phyloP scores from a whole-genome alignment of 495 filamentous ascomycete species.

The Bryoglossum gracile region DNA sequence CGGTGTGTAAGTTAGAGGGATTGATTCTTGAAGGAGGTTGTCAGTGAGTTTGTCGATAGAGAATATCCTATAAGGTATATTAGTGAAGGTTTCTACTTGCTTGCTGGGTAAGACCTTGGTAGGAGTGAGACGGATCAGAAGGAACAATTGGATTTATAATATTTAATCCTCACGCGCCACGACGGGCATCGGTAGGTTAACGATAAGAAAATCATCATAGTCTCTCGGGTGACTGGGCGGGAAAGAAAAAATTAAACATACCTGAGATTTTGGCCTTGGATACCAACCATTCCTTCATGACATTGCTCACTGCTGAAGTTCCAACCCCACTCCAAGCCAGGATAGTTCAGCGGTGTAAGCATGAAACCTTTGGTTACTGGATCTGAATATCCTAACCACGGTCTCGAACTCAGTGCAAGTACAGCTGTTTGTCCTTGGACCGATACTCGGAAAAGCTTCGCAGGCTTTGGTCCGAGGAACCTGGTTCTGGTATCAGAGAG shows the following conservation, averaged over 20 bases:
- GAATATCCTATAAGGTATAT: conserved; percentile 66
- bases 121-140: conserved; percentile 39
- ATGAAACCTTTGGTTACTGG: conserved; percentile 76
- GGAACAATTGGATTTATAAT: conserved; percentile 68
- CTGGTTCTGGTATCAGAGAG: conserved; percentile 89
- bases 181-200: conserved; percentile 33
- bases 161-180: conserved; percentile 45
- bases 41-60: conserved; percentile 78
- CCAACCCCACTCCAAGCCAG: conserved; percentile 86
- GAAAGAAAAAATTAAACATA: conserved; percentile 41
- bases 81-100: conserved; percentile 23
- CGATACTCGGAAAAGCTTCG: conserved; percentile 78
- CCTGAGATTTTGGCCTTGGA: conserved; percentile 84
- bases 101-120: not conserved
- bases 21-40: conserved; percentile 81
- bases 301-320: conserved; percentile 94
- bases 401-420: conserved; percentile 79
- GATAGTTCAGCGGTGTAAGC: conserved; percentile 84
- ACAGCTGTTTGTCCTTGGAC: conserved; percentile 82
- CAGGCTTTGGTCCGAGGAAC: conserved; percentile 83
- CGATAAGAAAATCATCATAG: conserved; percentile 59
- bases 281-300: conserved; percentile 89
- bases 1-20: conserved; percentile 85
- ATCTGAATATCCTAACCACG: conserved; percentile 90
- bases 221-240: conserved; percentile 25